Base-by-base conservation (phyloP, 1,284 basidiomycete genomes). In the Trametes polyzona region DNA sequence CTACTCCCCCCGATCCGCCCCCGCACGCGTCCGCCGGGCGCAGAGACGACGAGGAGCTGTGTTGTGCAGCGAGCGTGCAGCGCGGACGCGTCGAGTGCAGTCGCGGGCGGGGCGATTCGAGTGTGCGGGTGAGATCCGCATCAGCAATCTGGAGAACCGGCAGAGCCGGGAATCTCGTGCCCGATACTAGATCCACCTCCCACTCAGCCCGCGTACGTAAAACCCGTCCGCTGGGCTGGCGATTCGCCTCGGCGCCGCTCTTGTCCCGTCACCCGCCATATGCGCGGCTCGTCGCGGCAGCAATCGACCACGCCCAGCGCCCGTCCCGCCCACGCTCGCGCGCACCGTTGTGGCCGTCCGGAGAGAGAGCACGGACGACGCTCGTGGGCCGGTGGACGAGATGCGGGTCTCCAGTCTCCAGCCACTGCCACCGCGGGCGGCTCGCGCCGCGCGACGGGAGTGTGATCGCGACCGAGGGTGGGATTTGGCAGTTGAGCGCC, bases 141-240 rank as follows among this genome's bases (percentile, higher is more conserved):
- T 69, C 66, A 69, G 48, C 59, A 68, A 69, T 69, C 67, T 69
- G 32, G 54, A 65, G 66, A 67, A 67, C 67, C 67, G 67, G 64
- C 61, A 50, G 32, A 55, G 46, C 66, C 66, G 66, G 67, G 66
- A 66, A 69, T 67, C 67, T 61, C 52, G 49, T 61, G 63, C 67
- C 67, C 67, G 67, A 69, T 69, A 55, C 59, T 61, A 67, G 67
- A 67, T 69, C 65, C 66, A 57, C 50, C 50, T 46, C 30, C 43
- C 48, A 35, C 57, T 48, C 47, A 40, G 32, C 35, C 44, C 21
- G 29, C 27, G 50, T 69, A 70, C 67, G 69, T 70, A 70, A 69
- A 59, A 55, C 59, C 61, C 57, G 66, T 62, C 60, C 66, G 65
- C 65, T 61, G 61, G 64, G 58, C 66, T 61, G 65, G 65, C 67